A percentile compares a stretch with the other conserved stretches of the same genome.
Conservation (phyloP, 768 basidiomycete genomes). For the Boletus eberwhitei region DNA sequence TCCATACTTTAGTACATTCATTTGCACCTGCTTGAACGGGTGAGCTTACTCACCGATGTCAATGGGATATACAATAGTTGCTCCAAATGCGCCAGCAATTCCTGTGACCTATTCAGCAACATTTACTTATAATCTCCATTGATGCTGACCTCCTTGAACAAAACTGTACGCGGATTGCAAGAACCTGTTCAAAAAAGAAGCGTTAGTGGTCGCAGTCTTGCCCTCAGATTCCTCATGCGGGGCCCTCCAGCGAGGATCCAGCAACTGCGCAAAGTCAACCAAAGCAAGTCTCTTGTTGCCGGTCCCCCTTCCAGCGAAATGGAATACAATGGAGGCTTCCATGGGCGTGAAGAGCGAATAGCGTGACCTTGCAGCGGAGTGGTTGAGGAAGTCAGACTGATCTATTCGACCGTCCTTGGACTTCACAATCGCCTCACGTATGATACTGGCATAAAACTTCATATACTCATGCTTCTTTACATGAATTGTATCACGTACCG, state of each 20-base stretch:
- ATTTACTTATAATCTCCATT: background rate
- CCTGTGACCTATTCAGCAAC: constrained; percentile 43
- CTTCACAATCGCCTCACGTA: constrained; percentile 85
- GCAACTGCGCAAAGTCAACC: constrained; percentile 86
- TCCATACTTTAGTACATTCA: constrained; percentile 8
- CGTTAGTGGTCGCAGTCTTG: constrained; percentile 26
- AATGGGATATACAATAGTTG: constrained; percentile 97
- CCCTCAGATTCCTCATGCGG: constrained; percentile 54
- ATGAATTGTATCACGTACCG: constrained; percentile 40
- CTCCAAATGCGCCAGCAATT: constrained; percentile 90
- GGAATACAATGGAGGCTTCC: constrained; percentile 98
- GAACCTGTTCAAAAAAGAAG: constrained; percentile 53
- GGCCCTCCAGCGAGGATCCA: constrained; percentile 86
- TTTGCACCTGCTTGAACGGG: background rate
- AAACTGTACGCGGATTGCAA: constrained; percentile 83
- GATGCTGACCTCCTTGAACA: constrained; percentile 66
- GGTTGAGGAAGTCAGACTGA: constrained; percentile 91
- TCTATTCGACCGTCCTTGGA: constrained; percentile 96
- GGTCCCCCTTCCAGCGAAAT: constrained; percentile 87
- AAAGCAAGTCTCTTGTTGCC: constrained; percentile 70
- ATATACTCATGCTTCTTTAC: background rate
- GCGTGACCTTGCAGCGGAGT: constrained; percentile 81
- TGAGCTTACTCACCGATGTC: constrained; percentile 66
- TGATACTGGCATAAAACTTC: constrained; percentile 48
- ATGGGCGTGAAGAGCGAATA: constrained; percentile 96